Conservation (phyloP, 768 basidiomycete genomes). For the Arthromyces matolae region DNA sequence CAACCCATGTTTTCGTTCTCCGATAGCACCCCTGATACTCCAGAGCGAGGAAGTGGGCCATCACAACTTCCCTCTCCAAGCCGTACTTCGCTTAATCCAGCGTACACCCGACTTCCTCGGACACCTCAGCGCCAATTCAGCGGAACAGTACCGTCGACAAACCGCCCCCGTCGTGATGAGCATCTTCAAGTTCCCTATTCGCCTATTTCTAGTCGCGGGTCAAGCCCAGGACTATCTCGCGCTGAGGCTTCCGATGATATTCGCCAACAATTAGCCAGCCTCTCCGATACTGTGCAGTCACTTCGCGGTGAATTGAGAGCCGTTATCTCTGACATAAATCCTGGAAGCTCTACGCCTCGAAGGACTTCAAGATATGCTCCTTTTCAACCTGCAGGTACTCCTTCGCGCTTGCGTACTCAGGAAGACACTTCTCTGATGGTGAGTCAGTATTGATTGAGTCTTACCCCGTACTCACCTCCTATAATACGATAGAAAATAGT, state of each 20-base stretch:
- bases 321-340: background rate
- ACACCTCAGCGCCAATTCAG: background rate
- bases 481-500: background rate
- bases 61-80: background rate
- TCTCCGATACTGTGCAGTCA: background rate
- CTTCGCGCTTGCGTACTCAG: background rate
- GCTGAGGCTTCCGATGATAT: too few relatives aligned
- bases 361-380: background rate
- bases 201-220: too few relatives aligned
- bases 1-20: background rate
- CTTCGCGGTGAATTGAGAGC: background rate
- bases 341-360: background rate
- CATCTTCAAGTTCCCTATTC: too few relatives aligned
- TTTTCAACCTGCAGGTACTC: background rate
- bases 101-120: too few relatives aligned
- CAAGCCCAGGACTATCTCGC: background rate
- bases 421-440: background rate
- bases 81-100: too few relatives aligned
- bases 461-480: background rate
- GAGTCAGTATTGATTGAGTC: background rate
- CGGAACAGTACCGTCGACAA: background rate
- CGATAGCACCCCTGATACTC: background rate
- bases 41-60: background rate
- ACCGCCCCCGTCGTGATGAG: background rate
- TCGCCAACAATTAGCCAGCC: background rate